Base-by-base conservation (phyloP, 768 basidiomycete genomes). In the Auricularia auricula-judae region DNA sequence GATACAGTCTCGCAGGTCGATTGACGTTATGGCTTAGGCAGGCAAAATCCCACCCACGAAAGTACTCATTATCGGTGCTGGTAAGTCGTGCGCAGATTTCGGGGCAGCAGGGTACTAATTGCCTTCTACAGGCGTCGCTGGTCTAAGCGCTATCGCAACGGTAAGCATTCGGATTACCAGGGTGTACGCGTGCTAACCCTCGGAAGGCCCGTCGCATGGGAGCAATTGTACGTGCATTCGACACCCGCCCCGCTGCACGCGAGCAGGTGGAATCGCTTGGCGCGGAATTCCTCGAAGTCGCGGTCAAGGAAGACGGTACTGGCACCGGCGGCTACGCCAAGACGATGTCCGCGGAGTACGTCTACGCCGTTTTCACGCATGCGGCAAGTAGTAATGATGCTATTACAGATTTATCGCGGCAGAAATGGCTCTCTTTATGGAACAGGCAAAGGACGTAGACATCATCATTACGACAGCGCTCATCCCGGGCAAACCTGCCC, bases 241-340 rank as follows among this genome's bases (percentile, higher is more conserved):
- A 94, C 73, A 89, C 92, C 14, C 84, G 92, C 34, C 79, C 90
- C 33, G 91, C 87, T 56, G 91, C 88, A 64, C 85, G 88, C 53
- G 92, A 94, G 77, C 92, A 94, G 72, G 89, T 94, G 8, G 87
- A 93, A 72, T 93, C 91, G 60, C 82, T 93, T 43, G 92, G 91
- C 33, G 92, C 91, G 10, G 92, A 94, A 72, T 93, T 93, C 69
- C 73, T 94, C n/a, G 91, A 93, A 72, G 90, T 94, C 12, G 71
- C 80, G 34, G 73, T 93, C 63, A 70, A 90, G 72, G 92, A 94
- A 75, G 89, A 91, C 68, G 92, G 92, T 16, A 84, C 86, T 35
- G 92, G 86, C 4, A 83, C 79, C 16, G 92, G 92, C 33, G 92
- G 92, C 35, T 94, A 94, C 70, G 92, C 91, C 29, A 93, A 93